These are phyloP conservation scores for Xylariales sp. DNA, from an alignment of 2,329 filamentous ascomycete genomes.

Conservation along the genomic window DNA sequence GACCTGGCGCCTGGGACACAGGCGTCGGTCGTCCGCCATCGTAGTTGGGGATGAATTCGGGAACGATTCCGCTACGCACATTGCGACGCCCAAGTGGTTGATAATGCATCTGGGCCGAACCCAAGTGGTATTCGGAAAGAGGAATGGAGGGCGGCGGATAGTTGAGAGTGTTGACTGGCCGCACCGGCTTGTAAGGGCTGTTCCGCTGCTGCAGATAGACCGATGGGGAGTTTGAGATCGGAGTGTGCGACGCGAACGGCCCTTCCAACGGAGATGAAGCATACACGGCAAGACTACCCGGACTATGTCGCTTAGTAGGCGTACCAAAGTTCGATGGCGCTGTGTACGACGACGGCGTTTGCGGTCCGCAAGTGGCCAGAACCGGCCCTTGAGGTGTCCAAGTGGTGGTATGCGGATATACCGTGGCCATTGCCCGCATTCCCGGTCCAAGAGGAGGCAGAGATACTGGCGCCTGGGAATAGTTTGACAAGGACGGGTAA, in stretches of 20 bases:
- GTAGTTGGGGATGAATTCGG: conserved; percentile 44
- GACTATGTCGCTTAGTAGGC: conserved; percentile 49
- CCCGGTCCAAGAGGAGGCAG: conserved; percentile 58
- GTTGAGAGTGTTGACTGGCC: conserved; percentile 84
- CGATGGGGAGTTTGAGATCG: conserved; percentile 76
- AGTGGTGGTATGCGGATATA: conserved; percentile 55
- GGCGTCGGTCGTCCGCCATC: conserved; percentile 16
- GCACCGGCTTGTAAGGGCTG: conserved; percentile 89
- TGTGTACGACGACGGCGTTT: conserved; percentile 26
- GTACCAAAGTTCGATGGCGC: conserved; percentile 38
- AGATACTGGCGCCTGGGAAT: conserved; percentile 45
- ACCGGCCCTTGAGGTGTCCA: conserved; percentile 33
- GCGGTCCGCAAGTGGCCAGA: conserved; percentile 26
- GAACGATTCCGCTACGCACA: conserved; percentile 66
- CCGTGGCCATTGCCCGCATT: conserved; percentile 70
- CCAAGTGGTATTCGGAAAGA: conserved; percentile 67
- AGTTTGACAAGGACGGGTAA: conserved; percentile 34
- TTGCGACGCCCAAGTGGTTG: conserved; percentile 68
- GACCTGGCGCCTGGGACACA: conserved; percentile 6
- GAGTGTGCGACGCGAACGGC: conserved; percentile 55
- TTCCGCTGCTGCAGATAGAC: conserved; percentile 82
- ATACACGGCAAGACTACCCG: conserved; percentile 47
- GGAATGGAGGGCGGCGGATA: conserved; percentile 80
- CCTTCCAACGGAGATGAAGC: conserved; percentile 68
- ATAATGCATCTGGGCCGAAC: conserved; percentile 75